phyloP scores from a whole-genome alignment of 129 eudicot genomes.

The Cynara cardunculus region DNA sequence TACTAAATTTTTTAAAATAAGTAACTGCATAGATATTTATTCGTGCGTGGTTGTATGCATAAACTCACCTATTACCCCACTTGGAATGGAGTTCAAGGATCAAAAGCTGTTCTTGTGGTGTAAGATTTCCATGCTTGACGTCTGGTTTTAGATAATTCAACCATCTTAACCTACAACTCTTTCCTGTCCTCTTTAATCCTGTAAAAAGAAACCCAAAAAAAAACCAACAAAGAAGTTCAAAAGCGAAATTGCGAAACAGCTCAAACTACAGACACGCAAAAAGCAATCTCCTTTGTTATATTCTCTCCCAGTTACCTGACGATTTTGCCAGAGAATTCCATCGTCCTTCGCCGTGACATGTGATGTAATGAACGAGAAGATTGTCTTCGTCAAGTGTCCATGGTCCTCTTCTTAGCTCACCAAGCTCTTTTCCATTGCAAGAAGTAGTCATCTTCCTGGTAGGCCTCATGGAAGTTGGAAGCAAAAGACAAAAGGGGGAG shows the following conservation, averaged over 20 bases:
- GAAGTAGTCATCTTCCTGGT: slow-evolving; percentile 26
- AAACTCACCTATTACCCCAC: slow-evolving; percentile 57
- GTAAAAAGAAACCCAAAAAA: neutral
- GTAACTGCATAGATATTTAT: neutral
- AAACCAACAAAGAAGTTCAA: neutral
- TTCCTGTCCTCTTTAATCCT: slow-evolving; percentile 92
- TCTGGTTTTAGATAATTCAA: slow-evolving; percentile 36
- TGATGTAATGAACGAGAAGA: slow-evolving; percentile 63
- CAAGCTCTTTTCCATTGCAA: slow-evolving; percentile 46
- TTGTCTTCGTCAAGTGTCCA: slow-evolving; percentile 96
- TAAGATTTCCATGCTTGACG: slow-evolving; percentile 43
- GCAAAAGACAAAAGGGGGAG: slow-evolving; percentile 4
- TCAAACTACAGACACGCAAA: slow-evolving; percentile 1
- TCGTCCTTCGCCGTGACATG: slow-evolving; percentile 77
- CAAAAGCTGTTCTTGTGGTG: slow-evolving; percentile 41
- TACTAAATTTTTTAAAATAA: neutral
- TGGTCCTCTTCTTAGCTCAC: slow-evolving; percentile 88
- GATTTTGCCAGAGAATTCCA: slow-evolving; percentile 85
- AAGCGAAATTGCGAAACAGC: neutral
- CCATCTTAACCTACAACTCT: slow-evolving; percentile 65
- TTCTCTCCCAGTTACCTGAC: slow-evolving; percentile 52
- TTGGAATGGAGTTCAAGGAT: slow-evolving; percentile 43
- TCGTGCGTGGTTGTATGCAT: neutral
- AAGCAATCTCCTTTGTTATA: neutral
- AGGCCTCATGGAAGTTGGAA: slow-evolving; percentile 26